Evolutionary conservation across 805 yeast species (phyloP).

Genomic region (Debaryomyces prosopidis): DNA sequence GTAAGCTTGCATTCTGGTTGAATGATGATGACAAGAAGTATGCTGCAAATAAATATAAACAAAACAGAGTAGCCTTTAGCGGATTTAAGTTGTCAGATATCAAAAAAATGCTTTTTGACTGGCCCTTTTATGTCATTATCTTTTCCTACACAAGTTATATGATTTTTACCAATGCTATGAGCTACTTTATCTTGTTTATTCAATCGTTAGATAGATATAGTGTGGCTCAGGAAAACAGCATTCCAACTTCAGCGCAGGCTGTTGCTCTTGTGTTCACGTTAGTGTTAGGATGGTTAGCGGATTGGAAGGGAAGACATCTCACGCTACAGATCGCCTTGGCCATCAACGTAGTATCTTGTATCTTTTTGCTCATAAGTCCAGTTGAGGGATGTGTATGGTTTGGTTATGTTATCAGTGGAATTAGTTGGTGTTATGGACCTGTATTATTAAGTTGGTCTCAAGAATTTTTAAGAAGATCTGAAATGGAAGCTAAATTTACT

Average conservation of each 20-base stretch:
- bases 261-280: constrained; percentile 3
- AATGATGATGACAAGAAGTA: constrained; percentile 12
- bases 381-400: constrained; percentile 5
- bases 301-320: constrained; percentile 6
- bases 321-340: constrained; percentile 4
- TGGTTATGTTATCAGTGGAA: constrained; percentile 6
- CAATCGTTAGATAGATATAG: constrained; percentile 20
- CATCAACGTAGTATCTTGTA: constrained; percentile 3
- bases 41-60: constrained; percentile 2
- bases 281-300: constrained; percentile 5
- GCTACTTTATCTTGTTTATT: constrained; percentile 24
- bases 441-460: constrained; percentile 6
- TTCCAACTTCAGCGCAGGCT: constrained; percentile 25
- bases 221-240: constrained; percentile 23
- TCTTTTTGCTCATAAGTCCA: constrained; percentile 3
- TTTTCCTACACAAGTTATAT: constrained; percentile 5
- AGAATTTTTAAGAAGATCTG: constrained; percentile 6
- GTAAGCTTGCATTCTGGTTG: constrained; percentile 13
- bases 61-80: constrained; percentile 4
- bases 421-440: constrained; percentile 7
- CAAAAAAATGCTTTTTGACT: constrained; percentile 4
- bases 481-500: constrained; percentile 5
- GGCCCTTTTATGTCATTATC: constrained; percentile 6
- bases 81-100: constrained; percentile 1
- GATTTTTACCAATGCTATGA: constrained; percentile 7